Evolutionary conservation across 805 yeast species (phyloP), one percentile per base, ranked within the genome.

Genomic region (Cyberlindnera sargentensis): DNA sequence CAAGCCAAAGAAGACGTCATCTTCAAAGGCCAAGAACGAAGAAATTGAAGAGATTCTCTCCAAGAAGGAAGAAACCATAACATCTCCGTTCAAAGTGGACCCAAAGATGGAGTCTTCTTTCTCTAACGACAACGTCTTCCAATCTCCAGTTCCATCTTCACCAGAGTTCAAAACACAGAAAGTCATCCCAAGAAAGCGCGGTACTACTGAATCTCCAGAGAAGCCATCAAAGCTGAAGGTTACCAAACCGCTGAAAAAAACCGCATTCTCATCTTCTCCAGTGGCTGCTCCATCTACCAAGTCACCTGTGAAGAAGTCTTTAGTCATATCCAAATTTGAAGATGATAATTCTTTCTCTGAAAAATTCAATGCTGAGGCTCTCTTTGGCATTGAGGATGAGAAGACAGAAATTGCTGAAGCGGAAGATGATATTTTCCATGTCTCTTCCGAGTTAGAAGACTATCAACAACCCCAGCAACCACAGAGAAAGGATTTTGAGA

Each of bases 81-180:
- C 24, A n/a, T 32, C 50, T 3, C 51, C 46, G 3, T 49, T 47
- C 31, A 47, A 49, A 35, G 43, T 43, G 32, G 47, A 41, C 10
- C 23, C 45, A 5, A 47, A 41, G 9, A 10, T 36, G 10, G 60
- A 59, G 8, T 49, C 54, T 1, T 56, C 62, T 8, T 64, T 68
- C 47, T 53, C 65, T 1, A 51, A 52, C 26, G 67, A 64, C 8
- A 66, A 67, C 46, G 60, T 65, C 4, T 67, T 66, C 49, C 72
- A 68, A 46, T 46, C 58, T 3, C 47, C 58, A 10, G 15, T 52
- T 1, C 50, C 59, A 11, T 36, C 52, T 7, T 53, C 60, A 1
- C 54, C 57, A 8, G 53, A 51, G 8, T 27, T 43, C 27, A 47
- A 42, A 9, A 5, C 45, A 3, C 47, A 43, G 15, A 54, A 52